phyloP scores from a whole-genome alignment of 345 rosid species.

The Eucalyptus erythrocorys region DNA sequence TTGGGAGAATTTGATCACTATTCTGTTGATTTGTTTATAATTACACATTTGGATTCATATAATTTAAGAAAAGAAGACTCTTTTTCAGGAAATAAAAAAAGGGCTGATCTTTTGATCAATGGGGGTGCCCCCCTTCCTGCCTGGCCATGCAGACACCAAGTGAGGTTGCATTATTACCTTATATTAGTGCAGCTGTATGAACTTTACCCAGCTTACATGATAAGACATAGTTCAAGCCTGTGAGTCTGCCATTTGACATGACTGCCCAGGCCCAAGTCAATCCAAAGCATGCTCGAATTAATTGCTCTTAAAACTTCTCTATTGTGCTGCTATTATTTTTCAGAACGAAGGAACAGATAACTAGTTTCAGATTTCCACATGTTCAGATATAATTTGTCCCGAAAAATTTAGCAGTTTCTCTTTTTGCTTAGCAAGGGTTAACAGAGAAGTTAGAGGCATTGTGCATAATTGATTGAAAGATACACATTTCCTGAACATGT shows the following conservation, averaged over 20 bases:
- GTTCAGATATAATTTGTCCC: not conserved
- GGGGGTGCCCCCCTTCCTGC: not conserved
- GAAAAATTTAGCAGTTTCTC: not conserved
- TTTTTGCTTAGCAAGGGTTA: not conserved
- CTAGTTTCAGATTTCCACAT: not conserved
- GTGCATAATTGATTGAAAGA: not conserved
- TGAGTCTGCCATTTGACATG: not conserved
- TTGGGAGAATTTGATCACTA: not conserved
- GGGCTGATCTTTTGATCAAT: not conserved
- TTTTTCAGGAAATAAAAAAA: not conserved
- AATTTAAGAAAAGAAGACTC: not conserved
- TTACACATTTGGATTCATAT: not conserved
- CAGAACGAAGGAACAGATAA: not conserved
- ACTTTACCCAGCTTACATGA: not conserved
- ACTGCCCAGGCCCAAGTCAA: not conserved
- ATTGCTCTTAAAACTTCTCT: not conserved
- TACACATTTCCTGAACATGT: not conserved
- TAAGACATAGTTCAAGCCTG: not conserved
- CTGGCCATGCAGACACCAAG: not conserved
- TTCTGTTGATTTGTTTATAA: not conserved
- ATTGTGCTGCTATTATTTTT: not conserved
- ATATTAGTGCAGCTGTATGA: not conserved
- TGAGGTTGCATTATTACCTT: not conserved
- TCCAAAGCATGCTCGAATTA: not conserved
- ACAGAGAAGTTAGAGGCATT: not conserved